phyloP scores from a whole-genome alignment of 805 yeast species.

The Kurtzmaniella cleridarum region DNA sequence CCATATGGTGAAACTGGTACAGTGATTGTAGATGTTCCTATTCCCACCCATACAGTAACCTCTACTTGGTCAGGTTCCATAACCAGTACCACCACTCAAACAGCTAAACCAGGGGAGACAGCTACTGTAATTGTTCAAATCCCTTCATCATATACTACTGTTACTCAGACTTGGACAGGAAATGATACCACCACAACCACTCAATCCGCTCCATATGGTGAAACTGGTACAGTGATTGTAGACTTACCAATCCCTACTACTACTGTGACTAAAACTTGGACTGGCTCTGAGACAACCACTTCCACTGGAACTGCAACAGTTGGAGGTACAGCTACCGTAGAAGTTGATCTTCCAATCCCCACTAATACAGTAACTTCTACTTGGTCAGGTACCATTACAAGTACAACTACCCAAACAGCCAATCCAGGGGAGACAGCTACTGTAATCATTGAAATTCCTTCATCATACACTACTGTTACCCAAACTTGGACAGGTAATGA shows the following conservation, averaged over 20 bases:
- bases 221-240: slow-evolving; percentile 2
- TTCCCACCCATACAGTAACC: slow-evolving; percentile 6
- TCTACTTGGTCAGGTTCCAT: slow-evolving; percentile 9
- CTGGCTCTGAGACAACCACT: slow-evolving; percentile 11
- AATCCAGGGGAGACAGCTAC: slow-evolving; percentile 8
- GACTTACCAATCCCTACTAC: slow-evolving; percentile 5
- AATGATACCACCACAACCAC: slow-evolving; percentile 7
- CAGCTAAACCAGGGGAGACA: slow-evolving; percentile 12
- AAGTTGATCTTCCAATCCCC: neutral
- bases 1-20: slow-evolving; percentile 6
- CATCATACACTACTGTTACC: slow-evolving; percentile 8
- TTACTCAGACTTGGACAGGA: slow-evolving; percentile 7
- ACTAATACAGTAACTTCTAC: slow-evolving; percentile 8
- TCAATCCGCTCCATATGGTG: slow-evolving; percentile 7
- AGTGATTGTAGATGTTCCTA: slow-evolving; percentile 2
- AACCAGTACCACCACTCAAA: slow-evolving; percentile 6
- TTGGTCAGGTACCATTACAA: slow-evolving; percentile 6
- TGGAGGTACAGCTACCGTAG: slow-evolving; percentile 1
- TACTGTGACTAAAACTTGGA: slow-evolving; percentile 7
- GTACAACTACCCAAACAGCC: too few relatives aligned
- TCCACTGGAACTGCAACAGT: slow-evolving; percentile 8
- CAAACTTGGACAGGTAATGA: slow-evolving; percentile 7
- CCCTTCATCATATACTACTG: slow-evolving; percentile 8
- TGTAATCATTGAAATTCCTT: slow-evolving; percentile 11
- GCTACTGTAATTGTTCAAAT: slow-evolving; percentile 13